Evolutionary conservation across 352 stramenopile genomes (phyloP), one percentile per base, ranked within the genome.

Genomic region (Phytopythium cucurbitacearum): DNA sequence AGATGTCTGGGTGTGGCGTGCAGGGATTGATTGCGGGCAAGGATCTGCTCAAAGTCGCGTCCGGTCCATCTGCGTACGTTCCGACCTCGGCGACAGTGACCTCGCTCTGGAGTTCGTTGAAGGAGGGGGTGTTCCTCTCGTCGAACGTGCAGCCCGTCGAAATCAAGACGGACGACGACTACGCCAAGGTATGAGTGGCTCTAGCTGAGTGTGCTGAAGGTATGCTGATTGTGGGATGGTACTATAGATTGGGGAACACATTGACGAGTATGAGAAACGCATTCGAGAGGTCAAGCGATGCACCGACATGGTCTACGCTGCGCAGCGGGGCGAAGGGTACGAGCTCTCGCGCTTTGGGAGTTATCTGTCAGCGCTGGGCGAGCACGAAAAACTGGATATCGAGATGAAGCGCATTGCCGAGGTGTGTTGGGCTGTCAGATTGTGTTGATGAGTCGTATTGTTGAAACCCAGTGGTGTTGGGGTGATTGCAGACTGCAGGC

Each of bases 81-180:
- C 85, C 85, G 16, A 93, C 82, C 7, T 67, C 82, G 32, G 76
- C 82, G 39, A 73, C 74, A 3, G 77, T 94, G 9, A 88, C 77
- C 5, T 91, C 80, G 0, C 61, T 94, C 5, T 94, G 85, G 85
- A 91, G 78, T 48, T 90, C 82, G 12, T 63, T 91, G 48, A 91
- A 88, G 57, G 85, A 94, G 51, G 82, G 80, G 5, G 70, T 89
- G 7, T 89, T 91, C 38, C 56, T 93, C 28, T 69, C 76, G 5
- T 87, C 80, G 10, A 89, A 85, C 10, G 80, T 92, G 10, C 85
- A 91, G 55, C 80, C 86, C 59, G 80, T 94, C 5, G 85, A 94
- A 46, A 93, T 94, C 54, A 88, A 89, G 50, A 91, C 78, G 5
- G 85, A 94, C 42, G 85, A 94, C 48, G 85, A 89, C n/a, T 94